A percentile compares a stretch with the other conserved stretches of the same genome.
Conservation (phyloP, 2,329 filamentous ascomycete genomes). For the Trichoderma lentiforme region DNA sequence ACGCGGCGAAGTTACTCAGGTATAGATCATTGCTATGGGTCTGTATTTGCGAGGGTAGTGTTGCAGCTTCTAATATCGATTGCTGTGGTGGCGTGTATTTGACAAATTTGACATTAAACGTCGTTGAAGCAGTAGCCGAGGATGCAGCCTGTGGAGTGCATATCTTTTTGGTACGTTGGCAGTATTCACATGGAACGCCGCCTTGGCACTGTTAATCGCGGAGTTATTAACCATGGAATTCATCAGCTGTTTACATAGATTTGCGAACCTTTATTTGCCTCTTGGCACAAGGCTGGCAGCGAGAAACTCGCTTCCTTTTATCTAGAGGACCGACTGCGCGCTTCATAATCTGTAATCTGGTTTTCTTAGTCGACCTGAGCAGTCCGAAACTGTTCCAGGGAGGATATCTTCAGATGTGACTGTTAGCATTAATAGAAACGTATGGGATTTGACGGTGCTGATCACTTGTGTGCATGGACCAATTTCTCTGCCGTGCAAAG, state of each 20-base stretch:
- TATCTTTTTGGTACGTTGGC: slow-evolving; percentile 24
- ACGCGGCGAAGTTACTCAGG: slow-evolving; percentile 20
- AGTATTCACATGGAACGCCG: slow-evolving; percentile 27
- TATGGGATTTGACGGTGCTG: not conserved
- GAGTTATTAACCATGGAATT: not conserved
- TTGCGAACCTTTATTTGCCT: slow-evolving; percentile 27
- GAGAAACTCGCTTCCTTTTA: slow-evolving; percentile 24
- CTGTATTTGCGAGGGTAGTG: not conserved
- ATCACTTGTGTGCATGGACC: not conserved
- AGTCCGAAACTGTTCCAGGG: rapidly evolving
- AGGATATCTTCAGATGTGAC: not conserved
- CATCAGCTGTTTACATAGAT: not conserved
- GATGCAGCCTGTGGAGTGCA: slow-evolving; percentile 21
- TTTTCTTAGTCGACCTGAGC: too few relatives aligned
- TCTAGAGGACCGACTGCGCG: slow-evolving; percentile 28
- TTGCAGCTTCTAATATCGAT: not conserved
- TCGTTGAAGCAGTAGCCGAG: rapidly evolving
- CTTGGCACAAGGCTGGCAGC: slow-evolving; percentile 28
- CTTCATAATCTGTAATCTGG: not conserved
- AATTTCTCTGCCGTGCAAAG: not conserved
- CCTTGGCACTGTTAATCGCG: slow-evolving; percentile 24
- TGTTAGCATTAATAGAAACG: not conserved
- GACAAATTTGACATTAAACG: slow-evolving; percentile 18
- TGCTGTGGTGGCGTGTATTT: not conserved
- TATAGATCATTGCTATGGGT: slow-evolving; percentile 1